phyloP scores from a whole-genome alignment of 495 filamentous ascomycete species.

The Penicillium cosmopolitanum region DNA sequence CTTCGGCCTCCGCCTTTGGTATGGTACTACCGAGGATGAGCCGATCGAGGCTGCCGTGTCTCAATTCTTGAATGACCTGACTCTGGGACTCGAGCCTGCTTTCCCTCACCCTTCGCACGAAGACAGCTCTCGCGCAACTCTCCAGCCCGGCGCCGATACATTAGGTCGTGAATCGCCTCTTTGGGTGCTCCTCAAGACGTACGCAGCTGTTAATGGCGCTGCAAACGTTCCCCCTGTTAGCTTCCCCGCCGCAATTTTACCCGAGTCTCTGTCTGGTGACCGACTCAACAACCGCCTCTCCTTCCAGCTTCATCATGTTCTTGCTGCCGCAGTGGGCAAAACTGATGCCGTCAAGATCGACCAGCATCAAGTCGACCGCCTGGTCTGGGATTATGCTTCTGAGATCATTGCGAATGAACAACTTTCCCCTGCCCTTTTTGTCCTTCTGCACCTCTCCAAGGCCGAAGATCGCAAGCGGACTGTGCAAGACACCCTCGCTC shows the following conservation, averaged over 20 bases:
- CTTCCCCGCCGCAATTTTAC: conserved; percentile 44
- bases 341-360: conserved; percentile 42
- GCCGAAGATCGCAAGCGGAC: conserved; percentile 63
- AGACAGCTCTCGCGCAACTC: conserved; percentile 56
- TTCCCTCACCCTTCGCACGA: conserved; percentile 63
- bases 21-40: conserved; percentile 68
- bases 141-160: conserved; percentile 47
- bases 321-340: conserved; percentile 58
- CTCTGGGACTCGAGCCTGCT: conserved; percentile 60
- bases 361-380: conserved; percentile 57
- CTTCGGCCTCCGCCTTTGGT: conserved; percentile 90
- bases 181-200: conserved; percentile 83
- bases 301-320: conserved; percentile 74
- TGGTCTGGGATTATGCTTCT: conserved; percentile 71
- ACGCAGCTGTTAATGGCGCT: conserved; percentile 54
- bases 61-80: conserved; percentile 69
- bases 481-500: conserved; percentile 70
- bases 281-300: conserved; percentile 73
- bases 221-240: conserved; percentile 26
- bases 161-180: conserved; percentile 71
- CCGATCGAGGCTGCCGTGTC: conserved; percentile 70
- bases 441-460: conserved; percentile 75
- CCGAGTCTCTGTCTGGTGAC: conserved; percentile 62
- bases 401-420: conserved; percentile 70
- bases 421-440: conserved; percentile 71